phyloP scores from a whole-genome alignment of 441 rosid species.

The Dalechampia spathulata region DNA sequence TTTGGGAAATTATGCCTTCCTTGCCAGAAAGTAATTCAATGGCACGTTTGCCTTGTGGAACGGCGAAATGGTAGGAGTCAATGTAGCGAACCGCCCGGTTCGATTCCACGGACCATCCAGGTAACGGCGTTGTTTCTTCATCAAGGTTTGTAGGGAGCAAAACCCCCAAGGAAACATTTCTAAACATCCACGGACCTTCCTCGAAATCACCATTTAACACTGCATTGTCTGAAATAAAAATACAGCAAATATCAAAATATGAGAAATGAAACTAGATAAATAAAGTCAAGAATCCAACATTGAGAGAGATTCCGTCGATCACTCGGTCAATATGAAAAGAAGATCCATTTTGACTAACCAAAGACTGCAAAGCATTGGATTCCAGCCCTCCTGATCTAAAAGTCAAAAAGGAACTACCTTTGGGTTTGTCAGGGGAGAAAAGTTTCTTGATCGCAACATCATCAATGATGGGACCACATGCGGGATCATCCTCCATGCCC shows the following conservation, averaged over 20 bases:
- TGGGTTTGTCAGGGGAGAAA: constrained; percentile 54
- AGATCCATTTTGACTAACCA: too few relatives aligned
- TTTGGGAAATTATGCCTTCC: constrained; percentile 91
- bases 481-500: constrained; percentile 97
- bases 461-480: constrained; percentile 93
- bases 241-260: too few relatives aligned
- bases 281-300: too few relatives aligned
- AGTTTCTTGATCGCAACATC: constrained; percentile 85
- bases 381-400: neutral
- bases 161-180: constrained; percentile 73
- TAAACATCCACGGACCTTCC: constrained; percentile 92
- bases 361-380: constrained; percentile 1
- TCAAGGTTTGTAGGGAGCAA: constrained; percentile 85
- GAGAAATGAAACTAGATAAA: too few relatives aligned
- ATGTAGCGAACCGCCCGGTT: constrained; percentile 83
- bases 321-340: too few relatives aligned
- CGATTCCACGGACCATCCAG: constrained; percentile 91
- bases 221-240: constrained; percentile 66
- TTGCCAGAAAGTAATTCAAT: constrained; percentile 85
- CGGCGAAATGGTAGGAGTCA: constrained; percentile 72
- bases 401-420: constrained; percentile 38
- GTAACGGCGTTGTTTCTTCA: constrained; percentile 71
- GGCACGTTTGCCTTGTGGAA: constrained; percentile 81
- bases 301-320: too few relatives aligned
- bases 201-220: constrained; percentile 85